Evolutionary conservation across 1,284 basidiomycete genomes (phyloP).

Genomic region (Cutaneotrichosporon mucoides): DNA sequence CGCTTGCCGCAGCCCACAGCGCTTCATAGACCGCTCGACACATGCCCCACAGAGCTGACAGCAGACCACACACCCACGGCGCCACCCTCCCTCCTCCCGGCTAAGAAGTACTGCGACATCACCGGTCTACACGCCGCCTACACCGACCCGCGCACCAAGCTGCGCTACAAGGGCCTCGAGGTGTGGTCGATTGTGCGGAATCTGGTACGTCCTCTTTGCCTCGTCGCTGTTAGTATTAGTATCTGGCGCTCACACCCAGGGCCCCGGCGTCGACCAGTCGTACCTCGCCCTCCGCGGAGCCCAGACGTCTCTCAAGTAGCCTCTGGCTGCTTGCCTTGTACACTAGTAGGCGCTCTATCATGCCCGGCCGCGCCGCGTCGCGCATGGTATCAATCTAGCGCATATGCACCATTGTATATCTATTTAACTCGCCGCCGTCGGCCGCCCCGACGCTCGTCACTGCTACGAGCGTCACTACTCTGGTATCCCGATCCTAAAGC

Average conservation of each 20-base stretch:
- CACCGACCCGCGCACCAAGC: slow-evolving; percentile 49
- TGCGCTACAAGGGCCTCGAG: slow-evolving; percentile 49
- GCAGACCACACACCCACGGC: slow-evolving; percentile 47
- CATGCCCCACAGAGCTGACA: not conserved
- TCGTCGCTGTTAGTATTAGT: too few relatives aligned
- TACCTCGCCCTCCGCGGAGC: slow-evolving; percentile 46
- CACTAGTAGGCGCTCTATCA: not conserved
- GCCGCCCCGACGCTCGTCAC: too few relatives aligned
- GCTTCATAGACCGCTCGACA: too few relatives aligned
- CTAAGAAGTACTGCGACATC: slow-evolving; percentile 54
- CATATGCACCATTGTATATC: slow-evolving; percentile 4
- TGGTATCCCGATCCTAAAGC: too few relatives aligned
- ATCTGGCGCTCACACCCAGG: slow-evolving; percentile 20
- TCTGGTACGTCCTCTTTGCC: slow-evolving; percentile 31
- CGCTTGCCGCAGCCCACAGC: too few relatives aligned
- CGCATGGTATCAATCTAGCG: slow-evolving; percentile 1
- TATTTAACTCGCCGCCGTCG: too few relatives aligned
- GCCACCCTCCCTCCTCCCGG: slow-evolving; percentile 46
- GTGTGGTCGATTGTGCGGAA: slow-evolving; percentile 48
- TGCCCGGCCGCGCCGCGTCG: not conserved
- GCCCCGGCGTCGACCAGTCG: slow-evolving; percentile 48
- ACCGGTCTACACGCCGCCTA: slow-evolving; percentile 52
- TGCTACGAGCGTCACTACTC: too few relatives aligned
- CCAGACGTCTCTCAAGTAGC: slow-evolving; percentile 44
- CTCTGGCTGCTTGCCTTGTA: not conserved